These are phyloP conservation scores for Arthroderma sp. DNA, from an alignment of 2,329 filamentous ascomycete genomes.

Conservation along the genomic window DNA sequence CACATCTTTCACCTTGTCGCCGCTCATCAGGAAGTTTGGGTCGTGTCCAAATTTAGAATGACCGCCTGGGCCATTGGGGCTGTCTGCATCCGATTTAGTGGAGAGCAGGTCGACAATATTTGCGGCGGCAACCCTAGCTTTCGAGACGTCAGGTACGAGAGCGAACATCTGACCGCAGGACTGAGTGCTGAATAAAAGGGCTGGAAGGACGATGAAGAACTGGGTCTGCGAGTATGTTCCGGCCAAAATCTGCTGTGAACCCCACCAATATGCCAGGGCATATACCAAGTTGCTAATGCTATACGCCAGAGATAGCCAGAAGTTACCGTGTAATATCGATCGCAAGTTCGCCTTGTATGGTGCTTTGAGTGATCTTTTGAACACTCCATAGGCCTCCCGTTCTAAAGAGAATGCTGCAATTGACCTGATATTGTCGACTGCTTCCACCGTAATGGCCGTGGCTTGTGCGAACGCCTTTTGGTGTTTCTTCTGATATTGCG, in stretches of 20 bases:
- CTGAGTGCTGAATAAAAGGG: constrained; percentile 55
- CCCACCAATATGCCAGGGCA: constrained; percentile 64
- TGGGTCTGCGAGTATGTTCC: constrained; percentile 48
- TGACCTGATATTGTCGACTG: constrained; percentile 33
- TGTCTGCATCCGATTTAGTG: constrained; percentile 14
- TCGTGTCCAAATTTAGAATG: constrained; percentile 6
- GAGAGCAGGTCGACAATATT: constrained; percentile 37
- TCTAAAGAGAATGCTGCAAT: constrained; percentile 35
- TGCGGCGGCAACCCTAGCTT: constrained; percentile 46
- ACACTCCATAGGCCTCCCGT: constrained; percentile 28
- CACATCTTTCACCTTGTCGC: constrained; percentile 15
- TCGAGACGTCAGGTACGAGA: constrained; percentile 54
- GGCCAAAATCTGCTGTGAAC: constrained; percentile 49
- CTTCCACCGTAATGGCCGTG: constrained; percentile 33
- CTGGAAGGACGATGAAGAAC: constrained; percentile 57
- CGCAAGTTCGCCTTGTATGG: constrained; percentile 32
- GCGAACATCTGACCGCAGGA: constrained; percentile 57
- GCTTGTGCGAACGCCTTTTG: constrained; percentile 33
- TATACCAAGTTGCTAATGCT: constrained; percentile 49
- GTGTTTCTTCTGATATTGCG: constrained; percentile 40
- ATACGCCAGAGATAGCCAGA: constrained; percentile 23
- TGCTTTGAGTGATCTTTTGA: constrained; percentile 24
- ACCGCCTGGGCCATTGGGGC: constrained; percentile 11
- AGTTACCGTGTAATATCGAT: constrained; percentile 30
- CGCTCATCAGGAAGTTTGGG: constrained; percentile 8